Base-by-base conservation (phyloP, 169 alveolate genomes). In the Babesia ovata region DNA sequence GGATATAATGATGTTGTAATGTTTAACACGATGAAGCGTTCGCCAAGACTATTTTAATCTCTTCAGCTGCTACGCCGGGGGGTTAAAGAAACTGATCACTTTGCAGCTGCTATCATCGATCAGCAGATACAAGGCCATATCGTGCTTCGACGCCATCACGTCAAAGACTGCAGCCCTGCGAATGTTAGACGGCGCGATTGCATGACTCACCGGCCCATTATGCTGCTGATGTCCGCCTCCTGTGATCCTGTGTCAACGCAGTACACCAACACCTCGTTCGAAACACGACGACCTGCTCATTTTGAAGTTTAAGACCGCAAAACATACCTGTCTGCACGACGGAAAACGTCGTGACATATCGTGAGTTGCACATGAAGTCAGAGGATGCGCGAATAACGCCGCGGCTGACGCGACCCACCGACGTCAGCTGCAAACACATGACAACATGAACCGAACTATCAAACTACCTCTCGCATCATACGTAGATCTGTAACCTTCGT, bases 401-500 rank as follows among this genome's bases (percentile, higher is more conserved):
- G 33, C 56, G 57, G 48, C 53, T 28, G 17, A 22, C 26, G 36
- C 60, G 54, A 19, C 59, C 63, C 26, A 67, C 33, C 21, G 66
- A 67, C 17, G 57, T 19, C 22, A 67, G 16, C 76, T 67, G 53
- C 26, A 19, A 10, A 28, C 7, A 22, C 33, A 16, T 8, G 16
- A 45, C 12, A 44, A 8, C 17, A 10, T 8, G 11, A 17, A 12
- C 13, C 21, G 39, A 11, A 17, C 33, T 2, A 22, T 12, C 22
- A 39, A 63, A 65, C 21, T 24, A 83, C 90, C 84, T 83, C 86
- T 12, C 73, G 70, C 57, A 66, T 63, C 90, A 83, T 89, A 21
- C 94, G 48, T n/a, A 84, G 58, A 42, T 89, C 94, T 67, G 62
- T 48, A 10, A 89, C 72, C 76, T 86, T 89, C 10, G 92, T 89